Evolutionary conservation across 164 flowering plant species (phyloP).

Genomic region (Magnolia kwangsiensis): DNA sequence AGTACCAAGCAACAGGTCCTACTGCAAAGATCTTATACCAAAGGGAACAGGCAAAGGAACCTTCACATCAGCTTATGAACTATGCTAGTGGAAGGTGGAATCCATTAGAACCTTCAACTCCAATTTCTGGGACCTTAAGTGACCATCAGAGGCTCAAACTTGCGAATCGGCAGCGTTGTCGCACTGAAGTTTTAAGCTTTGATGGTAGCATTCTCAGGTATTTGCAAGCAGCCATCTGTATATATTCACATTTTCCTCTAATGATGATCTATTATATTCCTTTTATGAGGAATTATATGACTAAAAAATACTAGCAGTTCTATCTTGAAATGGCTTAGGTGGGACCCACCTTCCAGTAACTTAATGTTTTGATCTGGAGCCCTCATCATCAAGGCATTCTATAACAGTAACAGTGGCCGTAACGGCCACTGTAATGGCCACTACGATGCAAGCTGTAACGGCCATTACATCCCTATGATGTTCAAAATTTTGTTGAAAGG

Average conservation of each 20-base stretch:
- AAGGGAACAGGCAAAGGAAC: conserved; percentile 57
- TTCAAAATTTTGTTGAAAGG: too few relatives aligned
- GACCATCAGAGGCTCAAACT: conserved; percentile 82
- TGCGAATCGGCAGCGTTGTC: conserved; percentile 66
- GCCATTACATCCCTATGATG: too few relatives aligned
- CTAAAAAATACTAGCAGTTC: neutral
- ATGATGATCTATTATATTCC: too few relatives aligned
- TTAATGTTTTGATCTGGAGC: neutral
- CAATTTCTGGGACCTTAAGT: conserved; percentile 72
- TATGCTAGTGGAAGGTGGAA: conserved; percentile 99
- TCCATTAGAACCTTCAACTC: conserved; percentile 88
- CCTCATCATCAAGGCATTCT: too few relatives aligned
- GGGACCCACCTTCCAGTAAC: neutral
- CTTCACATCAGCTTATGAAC: conserved; percentile 54
- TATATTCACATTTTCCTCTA: too few relatives aligned
- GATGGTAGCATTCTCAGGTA: conserved; percentile 96
- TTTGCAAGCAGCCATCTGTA: neutral
- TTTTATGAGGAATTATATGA: neutral
- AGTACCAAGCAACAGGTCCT: conserved; percentile 85
- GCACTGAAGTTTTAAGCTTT: conserved; percentile 89
- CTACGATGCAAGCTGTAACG: too few relatives aligned
- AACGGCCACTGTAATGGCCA: too few relatives aligned
- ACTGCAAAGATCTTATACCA: conserved; percentile 81
- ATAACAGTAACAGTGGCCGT: too few relatives aligned
- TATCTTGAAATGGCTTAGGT: too few relatives aligned